phyloP scores from a whole-genome alignment of 1,284 basidiomycete species.

The Boletus semigastroideus region DNA sequence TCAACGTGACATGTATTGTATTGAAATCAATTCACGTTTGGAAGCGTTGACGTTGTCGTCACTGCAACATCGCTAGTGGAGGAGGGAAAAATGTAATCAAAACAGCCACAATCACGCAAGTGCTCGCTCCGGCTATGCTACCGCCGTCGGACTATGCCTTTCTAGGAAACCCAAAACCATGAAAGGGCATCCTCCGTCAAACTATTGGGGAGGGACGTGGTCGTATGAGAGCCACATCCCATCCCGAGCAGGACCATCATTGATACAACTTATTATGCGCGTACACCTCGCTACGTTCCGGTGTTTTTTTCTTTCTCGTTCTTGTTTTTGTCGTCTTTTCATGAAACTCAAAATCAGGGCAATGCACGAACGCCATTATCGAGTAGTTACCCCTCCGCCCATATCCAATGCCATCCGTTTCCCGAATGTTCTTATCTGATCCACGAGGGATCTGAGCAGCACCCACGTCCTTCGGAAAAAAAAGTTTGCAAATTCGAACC shows the following conservation, averaged over 20 bases:
- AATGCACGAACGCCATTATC: constrained; percentile 17
- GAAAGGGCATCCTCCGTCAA: constrained; percentile 12
- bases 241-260: constrained; percentile 18
- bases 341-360: constrained; percentile 20
- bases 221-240: constrained; percentile 18
- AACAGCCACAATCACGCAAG: constrained; percentile 9
- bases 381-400: constrained; percentile 14
- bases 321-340: constrained; percentile 1
- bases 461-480: constrained; percentile 23
- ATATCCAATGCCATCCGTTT: constrained; percentile 27
- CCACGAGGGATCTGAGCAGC: constrained; percentile 28
- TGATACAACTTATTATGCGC: constrained; percentile 1
- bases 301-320: not conserved
- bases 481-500: constrained; percentile 26
- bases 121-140: constrained; percentile 14
- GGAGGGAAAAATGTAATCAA: constrained; percentile 2
- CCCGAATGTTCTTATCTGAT: constrained; percentile 28
- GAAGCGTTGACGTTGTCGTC: no score
- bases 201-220: constrained; percentile 12
- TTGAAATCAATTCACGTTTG: no score
- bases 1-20: constrained; percentile 1
- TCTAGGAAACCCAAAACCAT: constrained; percentile 4
- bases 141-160: constrained; percentile 10
- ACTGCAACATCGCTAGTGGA: constrained; percentile 10
- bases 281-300: constrained; percentile 16